Evolutionary conservation across 2,329 filamentous ascomycete genomes (phyloP).

Genomic region (Blastomyces percursus): DNA sequence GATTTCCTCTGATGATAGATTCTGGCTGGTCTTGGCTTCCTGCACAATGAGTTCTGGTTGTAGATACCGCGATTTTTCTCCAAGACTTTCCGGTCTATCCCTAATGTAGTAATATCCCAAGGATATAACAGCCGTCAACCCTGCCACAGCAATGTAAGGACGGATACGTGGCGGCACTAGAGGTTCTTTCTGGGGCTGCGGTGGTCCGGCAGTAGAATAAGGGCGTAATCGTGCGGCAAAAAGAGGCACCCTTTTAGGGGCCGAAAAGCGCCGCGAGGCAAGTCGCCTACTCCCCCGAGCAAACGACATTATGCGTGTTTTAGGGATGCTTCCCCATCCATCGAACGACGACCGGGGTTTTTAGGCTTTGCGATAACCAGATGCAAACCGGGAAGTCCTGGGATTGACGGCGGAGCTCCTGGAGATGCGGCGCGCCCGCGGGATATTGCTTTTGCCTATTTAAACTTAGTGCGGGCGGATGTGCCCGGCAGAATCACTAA

Average conservation of each 20-base stretch:
- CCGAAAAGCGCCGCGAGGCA: background rate
- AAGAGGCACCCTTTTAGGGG: constrained; percentile 7
- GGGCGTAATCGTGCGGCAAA: background rate
- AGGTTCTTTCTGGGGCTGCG: background rate
- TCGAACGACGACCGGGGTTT: background rate
- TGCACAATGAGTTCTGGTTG: constrained; percentile 52
- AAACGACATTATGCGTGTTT: background rate
- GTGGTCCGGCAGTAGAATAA: background rate
- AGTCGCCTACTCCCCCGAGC: background rate
- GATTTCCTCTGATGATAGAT: constrained; percentile 56
- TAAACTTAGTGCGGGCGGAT: background rate
- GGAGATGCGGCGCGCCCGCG: background rate
- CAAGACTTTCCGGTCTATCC: background rate
- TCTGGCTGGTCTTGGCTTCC: constrained; percentile 45
- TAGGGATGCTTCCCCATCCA: background rate
- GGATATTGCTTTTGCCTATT: background rate
- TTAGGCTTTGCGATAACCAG: background rate
- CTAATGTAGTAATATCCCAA: constrained; percentile 1
- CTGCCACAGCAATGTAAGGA: constrained; percentile 3
- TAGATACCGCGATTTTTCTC: constrained; percentile 2
- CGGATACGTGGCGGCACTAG: background rate
- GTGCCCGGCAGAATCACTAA: background rate
- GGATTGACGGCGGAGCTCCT: too few species aligned
- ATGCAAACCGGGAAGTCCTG: background rate
- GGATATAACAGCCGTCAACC: background rate